phyloP scores from a whole-genome alignment of 768 basidiomycete species.

The Flagelloscypha sp. region DNA sequence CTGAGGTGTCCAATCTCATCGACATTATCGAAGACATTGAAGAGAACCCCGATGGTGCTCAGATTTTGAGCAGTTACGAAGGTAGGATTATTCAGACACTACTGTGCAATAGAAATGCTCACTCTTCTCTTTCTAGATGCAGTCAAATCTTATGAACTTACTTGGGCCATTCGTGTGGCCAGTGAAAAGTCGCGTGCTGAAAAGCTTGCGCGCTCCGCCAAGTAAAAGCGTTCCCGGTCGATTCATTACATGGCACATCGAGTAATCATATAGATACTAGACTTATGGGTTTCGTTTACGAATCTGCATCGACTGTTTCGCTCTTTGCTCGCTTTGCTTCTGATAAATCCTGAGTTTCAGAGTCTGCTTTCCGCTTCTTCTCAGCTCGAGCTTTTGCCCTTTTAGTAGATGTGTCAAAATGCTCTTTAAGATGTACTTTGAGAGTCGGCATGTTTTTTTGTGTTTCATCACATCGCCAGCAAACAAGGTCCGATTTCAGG shows the following conservation, averaged over 20 bases:
- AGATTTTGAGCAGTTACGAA: constrained; percentile 79
- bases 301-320: neutral
- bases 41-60: constrained; percentile 70
- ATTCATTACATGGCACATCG: no score
- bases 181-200: constrained; percentile 56
- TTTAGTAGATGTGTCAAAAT: constrained; percentile 49
- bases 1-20: constrained; percentile 83
- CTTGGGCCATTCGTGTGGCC: constrained; percentile 86
- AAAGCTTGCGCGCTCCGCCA: no score
- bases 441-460: constrained; percentile 68
- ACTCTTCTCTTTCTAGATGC: constrained; percentile 47
- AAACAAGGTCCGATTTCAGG: constrained; percentile 58
- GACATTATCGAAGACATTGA: constrained; percentile 87
- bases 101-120: constrained; percentile 3
- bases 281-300: neutral
- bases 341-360: constrained; percentile 10
- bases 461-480: constrained; percentile 58
- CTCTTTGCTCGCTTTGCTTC: constrained; percentile 3
- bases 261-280: no score
- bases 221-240: no score
- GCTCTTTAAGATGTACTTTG: constrained; percentile 67
- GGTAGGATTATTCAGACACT: constrained; percentile 33
- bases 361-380: constrained; percentile 34
- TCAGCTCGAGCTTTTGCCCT: constrained; percentile 32
- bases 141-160: constrained; percentile 81